Evolutionary conservation across 805 yeast species (phyloP), one percentile per base, ranked within the genome.

Genomic region (Candida rishiriensis): DNA sequence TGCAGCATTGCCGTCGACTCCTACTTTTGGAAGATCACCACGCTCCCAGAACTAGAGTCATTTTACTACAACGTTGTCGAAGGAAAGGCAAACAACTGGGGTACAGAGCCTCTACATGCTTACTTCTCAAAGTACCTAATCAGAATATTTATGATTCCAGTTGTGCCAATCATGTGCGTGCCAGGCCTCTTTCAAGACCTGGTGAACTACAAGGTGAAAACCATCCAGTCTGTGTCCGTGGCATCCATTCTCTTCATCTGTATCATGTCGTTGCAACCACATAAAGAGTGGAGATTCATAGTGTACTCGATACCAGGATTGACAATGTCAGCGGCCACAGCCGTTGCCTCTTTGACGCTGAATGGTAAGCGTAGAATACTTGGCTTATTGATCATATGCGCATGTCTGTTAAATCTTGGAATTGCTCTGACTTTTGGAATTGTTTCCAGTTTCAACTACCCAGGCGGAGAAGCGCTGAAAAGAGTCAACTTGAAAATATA

Each of bases 251-350:
- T 76, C 13, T 90, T 70, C 57, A 71, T 89, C n/a, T 48, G 68
- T 1, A 55, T 79, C 5, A 73, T 89, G 75, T 88, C 97, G 0
- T 61, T 83, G 41, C 93, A 86, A 62, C 89, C 93, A 3, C 97
- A 91, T 56, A 91, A 91, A 60, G 98, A 91, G 68, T 88, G 95
- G 95, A 76, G 97, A 54, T 91, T 91, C 57, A 79, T 91, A 34
- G 69, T 84, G 14, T 91, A 90, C 61, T 68, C 81, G 0, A 66
- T 85, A 3, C 97, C 97, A 1, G 70, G 83, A 0, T 61, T 88
- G 46, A 78, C 84, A 0, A 54, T 84, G 15, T 58, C 76, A 29
- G 89, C 85, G 6, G 81, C 93, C 2, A 68, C 75, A 37, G 38
- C 49, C 13, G 37, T 53, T 15, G 34, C 52, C 4, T 36, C 41